Percentiles rank a stretch among this genome's conserved stretches.
Conservation (phyloP, 2,329 filamentous ascomycete genomes). For the Alternaria viburni region DNA sequence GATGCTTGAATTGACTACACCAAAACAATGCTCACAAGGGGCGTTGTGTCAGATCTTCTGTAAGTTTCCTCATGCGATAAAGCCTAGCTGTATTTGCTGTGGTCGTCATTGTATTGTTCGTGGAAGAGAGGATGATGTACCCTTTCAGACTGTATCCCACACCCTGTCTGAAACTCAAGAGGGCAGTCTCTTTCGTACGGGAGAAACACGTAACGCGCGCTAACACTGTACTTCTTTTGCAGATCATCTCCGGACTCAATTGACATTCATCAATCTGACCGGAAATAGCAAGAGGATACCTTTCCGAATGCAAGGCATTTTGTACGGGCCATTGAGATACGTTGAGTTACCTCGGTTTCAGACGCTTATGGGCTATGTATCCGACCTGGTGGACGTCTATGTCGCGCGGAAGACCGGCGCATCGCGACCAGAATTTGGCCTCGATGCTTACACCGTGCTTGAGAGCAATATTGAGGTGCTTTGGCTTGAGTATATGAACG, state of each 20-base stretch:
- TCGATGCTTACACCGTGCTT: neutral
- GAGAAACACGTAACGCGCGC: neutral
- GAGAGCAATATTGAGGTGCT: constrained; percentile 21
- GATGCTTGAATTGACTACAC: constrained; percentile 34
- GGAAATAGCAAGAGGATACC: neutral
- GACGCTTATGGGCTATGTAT: constrained; percentile 29
- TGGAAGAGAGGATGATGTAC: neutral
- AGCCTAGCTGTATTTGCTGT: neutral
- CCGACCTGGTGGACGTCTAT: constrained; percentile 24
- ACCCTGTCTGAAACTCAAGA: neutral
- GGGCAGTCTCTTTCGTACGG: neutral
- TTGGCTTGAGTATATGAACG: constrained; percentile 26
- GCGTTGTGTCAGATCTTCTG: constrained; percentile 40
- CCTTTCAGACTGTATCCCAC: neutral
- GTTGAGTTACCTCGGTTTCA: constrained; percentile 32
- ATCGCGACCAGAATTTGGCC: neutral
- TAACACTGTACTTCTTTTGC: neutral
- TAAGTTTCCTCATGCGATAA: neutral
- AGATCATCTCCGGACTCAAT: constrained; percentile 36
- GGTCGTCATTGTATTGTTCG: neutral
- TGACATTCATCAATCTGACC: constrained; percentile 31
- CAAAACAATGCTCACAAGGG: constrained; percentile 32
- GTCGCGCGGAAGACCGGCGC: constrained; percentile 3
- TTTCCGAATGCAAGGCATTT: constrained; percentile 19
- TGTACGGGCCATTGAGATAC: constrained; percentile 31